These are phyloP conservation scores for Microdochium bolleyi DNA, from an alignment of 2,329 filamentous ascomycete genomes.

Conservation along the genomic window DNA sequence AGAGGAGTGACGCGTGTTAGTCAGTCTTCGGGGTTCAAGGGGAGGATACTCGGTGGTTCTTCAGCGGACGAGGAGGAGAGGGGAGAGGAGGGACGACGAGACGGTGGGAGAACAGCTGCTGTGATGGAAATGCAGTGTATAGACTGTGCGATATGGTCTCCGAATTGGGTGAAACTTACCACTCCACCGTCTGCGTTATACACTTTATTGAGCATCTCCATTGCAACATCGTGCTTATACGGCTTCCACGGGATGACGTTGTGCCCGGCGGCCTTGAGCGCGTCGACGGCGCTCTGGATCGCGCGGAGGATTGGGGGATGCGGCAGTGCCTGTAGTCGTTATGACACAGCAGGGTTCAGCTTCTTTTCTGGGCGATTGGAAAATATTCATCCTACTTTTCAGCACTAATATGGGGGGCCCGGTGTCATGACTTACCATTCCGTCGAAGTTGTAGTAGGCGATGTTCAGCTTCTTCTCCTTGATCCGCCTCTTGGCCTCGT, in stretches of 20 bases:
- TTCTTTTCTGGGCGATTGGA: too few species aligned
- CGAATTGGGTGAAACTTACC: conserved; percentile 10
- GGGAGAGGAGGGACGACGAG: too few species aligned
- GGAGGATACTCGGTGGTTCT: too few species aligned
- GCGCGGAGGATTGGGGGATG: conserved; percentile 26
- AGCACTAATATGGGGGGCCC: too few species aligned
- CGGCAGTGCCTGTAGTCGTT: conserved; percentile 11
- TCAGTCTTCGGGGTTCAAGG: too few species aligned
- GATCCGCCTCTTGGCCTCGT: conserved; percentile 12
- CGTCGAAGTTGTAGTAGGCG: conserved; percentile 23
- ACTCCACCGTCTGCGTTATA: conserved; percentile 20
- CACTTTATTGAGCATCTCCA: conserved; percentile 14
- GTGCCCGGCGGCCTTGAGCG: conserved; percentile 17
- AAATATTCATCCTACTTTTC: too few species aligned
- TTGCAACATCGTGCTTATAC: conserved; percentile 11
- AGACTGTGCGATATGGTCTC: too few species aligned
- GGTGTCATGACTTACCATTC: too few species aligned
- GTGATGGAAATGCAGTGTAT: too few species aligned
- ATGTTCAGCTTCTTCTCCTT: conserved; percentile 14
- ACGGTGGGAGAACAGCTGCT: too few species aligned
- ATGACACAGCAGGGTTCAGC: conserved; percentile 8
- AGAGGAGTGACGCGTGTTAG: too few species aligned
- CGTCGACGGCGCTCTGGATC: conserved; percentile 15
- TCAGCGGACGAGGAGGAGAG: too few species aligned
- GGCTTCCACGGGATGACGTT: conserved; percentile 20